Percentiles rank a stretch among this genome's conserved stretches.
These are phyloP conservation scores for Monosporascus sp. DNA, from an alignment of 2,329 filamentous ascomycete species.

Conservation along the genomic window DNA sequence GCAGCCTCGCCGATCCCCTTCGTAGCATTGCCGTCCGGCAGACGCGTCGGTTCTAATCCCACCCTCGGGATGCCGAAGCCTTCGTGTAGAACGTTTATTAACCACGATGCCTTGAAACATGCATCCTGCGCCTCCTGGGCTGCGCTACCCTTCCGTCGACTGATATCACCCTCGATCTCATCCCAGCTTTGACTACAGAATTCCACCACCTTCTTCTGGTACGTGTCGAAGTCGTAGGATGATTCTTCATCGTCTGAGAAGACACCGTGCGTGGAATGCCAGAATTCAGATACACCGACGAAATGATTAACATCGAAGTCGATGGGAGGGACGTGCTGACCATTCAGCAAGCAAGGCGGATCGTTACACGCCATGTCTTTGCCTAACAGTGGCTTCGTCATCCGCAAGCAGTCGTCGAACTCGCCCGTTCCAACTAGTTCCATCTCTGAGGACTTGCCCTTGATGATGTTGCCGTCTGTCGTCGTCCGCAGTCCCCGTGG, in stretches of 20 bases:
- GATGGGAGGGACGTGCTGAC: conserved; percentile 87
- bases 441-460: conserved; percentile 34
- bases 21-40: conserved; percentile 61
- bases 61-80: conserved; percentile 89
- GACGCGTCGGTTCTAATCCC: conserved; percentile 61
- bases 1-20: conserved; percentile 63
- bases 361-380: conserved; percentile 83
- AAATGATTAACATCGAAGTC: conserved; percentile 98
- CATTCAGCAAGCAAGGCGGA: conserved; percentile 81
- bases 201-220: conserved; percentile 75
- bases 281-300: conserved; percentile 95
- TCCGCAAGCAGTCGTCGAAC: conserved; percentile 78
- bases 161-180: conserved; percentile 63
- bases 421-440: conserved; percentile 76
- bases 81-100: conserved; percentile 93
- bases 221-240: conserved; percentile 84
- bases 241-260: conserved; percentile 73
- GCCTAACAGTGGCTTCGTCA: conserved; percentile 79
- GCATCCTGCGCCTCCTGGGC: conserved; percentile 76
- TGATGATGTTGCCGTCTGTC: conserved; percentile 57
- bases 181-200: conserved; percentile 85
- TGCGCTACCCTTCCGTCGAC: conserved; percentile 67
- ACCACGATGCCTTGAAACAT: conserved; percentile 97
- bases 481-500: conserved; percentile 71
- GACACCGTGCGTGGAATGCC: conserved; percentile 95